phyloP scores from a whole-genome alignment of 1,284 basidiomycete genomes.

The Rhodotorula sp. region DNA sequence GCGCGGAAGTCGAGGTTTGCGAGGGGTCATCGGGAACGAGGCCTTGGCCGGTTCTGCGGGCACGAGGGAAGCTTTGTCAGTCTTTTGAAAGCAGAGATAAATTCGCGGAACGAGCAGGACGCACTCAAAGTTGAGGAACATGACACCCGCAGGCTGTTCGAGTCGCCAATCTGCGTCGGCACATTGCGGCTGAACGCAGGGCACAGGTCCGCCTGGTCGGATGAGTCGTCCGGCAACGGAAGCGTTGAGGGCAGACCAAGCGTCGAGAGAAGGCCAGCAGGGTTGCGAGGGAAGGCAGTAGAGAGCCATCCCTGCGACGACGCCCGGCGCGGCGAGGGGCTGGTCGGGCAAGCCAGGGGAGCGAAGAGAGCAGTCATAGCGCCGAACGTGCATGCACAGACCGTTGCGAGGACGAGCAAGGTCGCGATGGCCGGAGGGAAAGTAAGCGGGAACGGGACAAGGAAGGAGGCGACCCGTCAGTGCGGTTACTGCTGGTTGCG shows the following conservation, averaged over 20 bases:
- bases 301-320: background rate
- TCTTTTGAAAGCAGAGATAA: background rate
- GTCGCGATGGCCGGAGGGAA: background rate
- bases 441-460: background rate
- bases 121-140: constrained; percentile 29
- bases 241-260: constrained; percentile 11
- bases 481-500: too few relatives aligned
- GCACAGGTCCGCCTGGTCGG: background rate
- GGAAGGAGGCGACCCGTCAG: background rate
- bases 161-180: constrained; percentile 12
- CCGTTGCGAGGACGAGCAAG: background rate
- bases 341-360: background rate
- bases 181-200: background rate
- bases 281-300: constrained; percentile 19
- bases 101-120: background rate
- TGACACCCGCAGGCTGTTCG: constrained; percentile 11
- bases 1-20: background rate
- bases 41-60: background rate
- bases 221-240: constrained; percentile 1
- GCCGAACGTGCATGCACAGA: too few relatives aligned
- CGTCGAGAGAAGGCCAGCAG: constrained; percentile 1
- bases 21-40: background rate
- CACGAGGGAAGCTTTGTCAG: background rate
- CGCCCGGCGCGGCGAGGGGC: background rate
- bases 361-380: background rate